Percentiles rank a stretch among this genome's conserved stretches.
These are phyloP conservation scores for Cudoniella acicularis DNA, from an alignment of 495 filamentous ascomycete species.

Conservation along the genomic window DNA sequence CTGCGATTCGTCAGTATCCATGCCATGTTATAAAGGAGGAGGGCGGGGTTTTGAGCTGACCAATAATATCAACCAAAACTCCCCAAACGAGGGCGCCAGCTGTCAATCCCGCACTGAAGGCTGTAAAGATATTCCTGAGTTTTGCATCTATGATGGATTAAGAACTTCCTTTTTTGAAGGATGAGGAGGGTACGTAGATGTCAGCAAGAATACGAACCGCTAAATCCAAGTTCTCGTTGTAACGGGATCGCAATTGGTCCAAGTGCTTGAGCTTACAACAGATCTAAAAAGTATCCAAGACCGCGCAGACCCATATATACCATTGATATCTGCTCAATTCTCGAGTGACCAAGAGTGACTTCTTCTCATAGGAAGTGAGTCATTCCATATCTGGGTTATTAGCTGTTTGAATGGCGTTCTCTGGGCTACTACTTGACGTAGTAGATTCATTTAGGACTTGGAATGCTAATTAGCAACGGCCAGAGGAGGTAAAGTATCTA, in stretches of 20 bases:
- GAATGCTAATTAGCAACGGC: too few relatives aligned
- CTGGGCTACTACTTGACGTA: background rate
- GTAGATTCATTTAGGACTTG: too few relatives aligned
- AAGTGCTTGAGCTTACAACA: slow-evolving; percentile 48
- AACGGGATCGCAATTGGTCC: slow-evolving; percentile 41
- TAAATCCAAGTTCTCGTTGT: slow-evolving; percentile 42
- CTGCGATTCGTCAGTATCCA: slow-evolving; percentile 20
- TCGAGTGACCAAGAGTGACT: slow-evolving; percentile 40
- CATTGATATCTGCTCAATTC: slow-evolving; percentile 50
- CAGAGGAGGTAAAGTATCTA: too few relatives aligned
- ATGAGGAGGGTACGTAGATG: background rate
- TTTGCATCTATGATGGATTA: slow-evolving; percentile 6
- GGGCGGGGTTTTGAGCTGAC: background rate
- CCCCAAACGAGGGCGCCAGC: slow-evolving; percentile 46
- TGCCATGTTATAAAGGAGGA: background rate
- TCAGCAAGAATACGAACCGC: slow-evolving; percentile 9
- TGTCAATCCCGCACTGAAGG: slow-evolving; percentile 32
- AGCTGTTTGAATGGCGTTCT: background rate
- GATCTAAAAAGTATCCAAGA: slow-evolving; percentile 47
- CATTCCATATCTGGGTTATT: background rate
- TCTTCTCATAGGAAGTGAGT: slow-evolving; percentile 28
- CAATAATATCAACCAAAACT: slow-evolving; percentile 47
- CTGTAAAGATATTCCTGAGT: slow-evolving; percentile 30
- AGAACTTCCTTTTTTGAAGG: background rate
- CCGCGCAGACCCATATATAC: slow-evolving; percentile 45